Evolutionary conservation across 1,139 yeast species (phyloP).

Genomic region (Groenewaldozyma auringiensis): DNA sequence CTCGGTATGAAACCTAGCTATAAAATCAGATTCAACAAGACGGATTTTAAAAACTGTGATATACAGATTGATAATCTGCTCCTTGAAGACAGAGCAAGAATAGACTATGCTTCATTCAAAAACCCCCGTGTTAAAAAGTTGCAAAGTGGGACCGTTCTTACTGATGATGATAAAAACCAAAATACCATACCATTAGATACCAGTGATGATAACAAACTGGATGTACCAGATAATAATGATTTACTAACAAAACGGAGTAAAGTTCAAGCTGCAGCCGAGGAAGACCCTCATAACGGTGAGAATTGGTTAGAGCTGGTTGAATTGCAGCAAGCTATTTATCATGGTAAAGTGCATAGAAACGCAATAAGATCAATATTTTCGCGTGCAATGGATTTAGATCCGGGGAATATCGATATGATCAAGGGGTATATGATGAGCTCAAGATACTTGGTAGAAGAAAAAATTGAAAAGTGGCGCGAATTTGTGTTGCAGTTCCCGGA

Average conservation of each 20-base stretch:
- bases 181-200: neutral
- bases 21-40: constrained; percentile 1
- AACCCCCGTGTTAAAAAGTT: neutral
- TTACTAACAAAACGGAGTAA: neutral
- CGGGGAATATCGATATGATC: constrained; percentile 8
- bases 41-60: constrained; percentile 5
- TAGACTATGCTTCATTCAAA: constrained; percentile 4
- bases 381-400: constrained; percentile 12
- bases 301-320: constrained; percentile 7
- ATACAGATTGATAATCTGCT: neutral
- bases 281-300: neutral
- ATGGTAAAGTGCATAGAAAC: constrained; percentile 4
- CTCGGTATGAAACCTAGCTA: constrained; percentile 6
- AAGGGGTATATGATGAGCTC: constrained; percentile 4
- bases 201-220: neutral
- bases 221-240: neutral
- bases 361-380: constrained; percentile 8
- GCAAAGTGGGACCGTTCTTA: neutral
- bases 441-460: constrained; percentile 1
- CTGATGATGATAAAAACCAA: too few relatives aligned
- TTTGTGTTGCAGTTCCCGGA: constrained; percentile 9
- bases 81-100: neutral
- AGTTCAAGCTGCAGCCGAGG: constrained; percentile 5
- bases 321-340: constrained; percentile 6
- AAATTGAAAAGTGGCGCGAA: constrained; percentile 12